A percentile compares a stretch with the other conserved stretches of the same genome.
Conservation (phyloP, 257 asterid species). For the Coffea eugenioides region DNA sequence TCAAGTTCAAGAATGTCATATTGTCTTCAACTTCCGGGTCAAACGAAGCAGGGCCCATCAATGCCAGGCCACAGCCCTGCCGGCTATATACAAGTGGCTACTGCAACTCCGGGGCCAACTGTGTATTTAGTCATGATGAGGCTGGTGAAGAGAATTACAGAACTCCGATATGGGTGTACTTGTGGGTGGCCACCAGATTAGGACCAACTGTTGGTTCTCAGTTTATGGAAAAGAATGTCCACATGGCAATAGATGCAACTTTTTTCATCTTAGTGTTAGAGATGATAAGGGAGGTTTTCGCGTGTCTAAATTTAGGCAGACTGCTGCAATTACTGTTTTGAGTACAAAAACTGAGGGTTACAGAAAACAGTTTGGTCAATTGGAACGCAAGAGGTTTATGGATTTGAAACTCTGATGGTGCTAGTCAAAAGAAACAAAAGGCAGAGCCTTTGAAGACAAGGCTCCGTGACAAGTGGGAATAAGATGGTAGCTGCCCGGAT, state of each 20-base stretch:
- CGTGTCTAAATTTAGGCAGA: constrained; percentile 8
- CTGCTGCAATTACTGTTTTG: constrained; percentile 16
- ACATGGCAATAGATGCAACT: constrained; percentile 32
- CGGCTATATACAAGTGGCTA: constrained; percentile 33
- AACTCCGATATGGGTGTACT: constrained; percentile 7
- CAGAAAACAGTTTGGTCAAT: background rate
- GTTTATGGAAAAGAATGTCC: constrained; percentile 36
- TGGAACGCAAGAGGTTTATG: background rate
- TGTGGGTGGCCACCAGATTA: background rate
- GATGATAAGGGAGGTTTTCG: background rate
- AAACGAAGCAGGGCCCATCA: constrained; percentile 13
- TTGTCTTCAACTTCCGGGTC: constrained; percentile 24
- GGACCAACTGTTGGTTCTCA: constrained; percentile 21
- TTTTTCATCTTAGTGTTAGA: constrained; percentile 24
- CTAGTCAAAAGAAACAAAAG: constrained; percentile 14
- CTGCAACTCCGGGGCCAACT: constrained; percentile 38
- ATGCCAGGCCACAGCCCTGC: constrained; percentile 30
- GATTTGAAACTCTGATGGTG: background rate
- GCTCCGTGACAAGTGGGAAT: constrained; percentile 42
- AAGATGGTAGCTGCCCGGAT: constrained; percentile 29
- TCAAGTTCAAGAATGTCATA: background rate
- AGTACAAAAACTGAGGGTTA: constrained; percentile 4
- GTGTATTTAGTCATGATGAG: constrained; percentile 37
- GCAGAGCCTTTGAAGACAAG: constrained; percentile 25
- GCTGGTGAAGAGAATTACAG: constrained; percentile 14